Evolutionary conservation across 2,329 filamentous ascomycete species (phyloP).

Genomic region (Ilyonectria mors-panacis): DNA sequence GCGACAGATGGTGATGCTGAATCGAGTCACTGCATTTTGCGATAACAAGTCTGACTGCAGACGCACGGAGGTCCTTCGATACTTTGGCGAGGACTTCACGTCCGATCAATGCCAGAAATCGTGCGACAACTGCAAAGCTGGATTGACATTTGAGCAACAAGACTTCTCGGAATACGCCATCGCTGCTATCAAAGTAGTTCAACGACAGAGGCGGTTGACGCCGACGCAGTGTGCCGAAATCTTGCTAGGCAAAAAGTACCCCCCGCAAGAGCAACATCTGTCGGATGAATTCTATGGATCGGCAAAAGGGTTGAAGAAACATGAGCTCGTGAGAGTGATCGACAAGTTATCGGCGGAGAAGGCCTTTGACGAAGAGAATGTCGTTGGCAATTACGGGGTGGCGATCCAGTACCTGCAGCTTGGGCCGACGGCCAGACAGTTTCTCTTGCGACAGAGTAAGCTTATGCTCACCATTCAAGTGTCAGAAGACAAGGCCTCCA

Average conservation of each 20-base stretch:
- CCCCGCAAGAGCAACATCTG: constrained; percentile 67
- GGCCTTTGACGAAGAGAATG: constrained; percentile 79
- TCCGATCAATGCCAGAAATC: constrained; percentile 77
- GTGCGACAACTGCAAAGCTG: constrained; percentile 92
- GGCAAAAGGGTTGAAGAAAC: constrained; percentile 78
- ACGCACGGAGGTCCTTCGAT: constrained; percentile 88
- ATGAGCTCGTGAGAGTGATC: constrained; percentile 88
- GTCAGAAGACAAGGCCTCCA: constrained; percentile 49
- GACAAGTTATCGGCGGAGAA: constrained; percentile 81
- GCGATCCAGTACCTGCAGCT: constrained; percentile 79
- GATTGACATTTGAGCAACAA: constrained; percentile 76
- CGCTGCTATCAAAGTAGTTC: constrained; percentile 79
- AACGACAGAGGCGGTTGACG: constrained; percentile 74
- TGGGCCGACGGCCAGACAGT: constrained; percentile 59
- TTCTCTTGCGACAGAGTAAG: constrained; percentile 61
- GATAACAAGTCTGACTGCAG: constrained; percentile 92
- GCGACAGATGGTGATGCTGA: constrained; percentile 87
- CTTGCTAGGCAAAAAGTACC: constrained; percentile 78
- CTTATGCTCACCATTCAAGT: constrained; percentile 62
- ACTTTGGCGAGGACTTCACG: constrained; percentile 91
- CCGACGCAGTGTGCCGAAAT: constrained; percentile 87
- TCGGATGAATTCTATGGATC: constrained; percentile 76
- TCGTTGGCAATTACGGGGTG: constrained; percentile 69
- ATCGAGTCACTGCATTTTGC: constrained; percentile 87
- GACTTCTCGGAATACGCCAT: constrained; percentile 85